Evolutionary conservation across 176 grass and related monocot species (phyloP), one percentile per base, ranked within the genome.

Genomic region (Juncus inflexus): DNA sequence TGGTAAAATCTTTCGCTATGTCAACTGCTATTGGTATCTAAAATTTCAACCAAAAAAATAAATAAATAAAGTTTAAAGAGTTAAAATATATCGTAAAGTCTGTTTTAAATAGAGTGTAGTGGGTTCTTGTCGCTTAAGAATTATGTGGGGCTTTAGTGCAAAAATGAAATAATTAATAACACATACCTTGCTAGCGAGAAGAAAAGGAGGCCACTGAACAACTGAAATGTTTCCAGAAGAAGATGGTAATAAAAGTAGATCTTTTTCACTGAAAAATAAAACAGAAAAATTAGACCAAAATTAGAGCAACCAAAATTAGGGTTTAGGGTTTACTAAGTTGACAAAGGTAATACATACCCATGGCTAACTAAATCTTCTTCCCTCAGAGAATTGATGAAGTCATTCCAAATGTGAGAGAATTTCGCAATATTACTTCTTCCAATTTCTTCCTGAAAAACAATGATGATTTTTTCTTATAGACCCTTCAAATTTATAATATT

Each of bases 171-270:
- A 9, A 61, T 59, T 10, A 16, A 45, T 38, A 66, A 2, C 49
- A 45, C 51, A 57, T 80, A 99, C 94, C 85, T 89, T 99, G 73
- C 88, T 99, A 43, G 88, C 94, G 69, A 99, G 94, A 77, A 99
- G 94, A 66, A 91, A 99, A 73, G 83, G 85, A 80, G 94, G 94
- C 85, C 88, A 99, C 36, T 89, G 94, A 49, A 86, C 61, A 73
- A 90, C 94, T 52, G 40, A 73, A 75, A 78, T 78, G 12, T 74
- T 74, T 40, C 57, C 35, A 0, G 54, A 42, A 66, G 88, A 80
- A 77, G 80, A 99, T 69, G 94, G 94, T 74, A 91, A 85, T 58
- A 99, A 66, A 63, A 99, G 74, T 8, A 99, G 63, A 82, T 84
- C 9, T 74, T 14, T 89, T 61, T 99, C 94, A 6, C 94, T 97